These are phyloP conservation scores for Hysterangium stoloniferum DNA, from an alignment of 768 basidiomycete genomes.

Conservation along the genomic window DNA sequence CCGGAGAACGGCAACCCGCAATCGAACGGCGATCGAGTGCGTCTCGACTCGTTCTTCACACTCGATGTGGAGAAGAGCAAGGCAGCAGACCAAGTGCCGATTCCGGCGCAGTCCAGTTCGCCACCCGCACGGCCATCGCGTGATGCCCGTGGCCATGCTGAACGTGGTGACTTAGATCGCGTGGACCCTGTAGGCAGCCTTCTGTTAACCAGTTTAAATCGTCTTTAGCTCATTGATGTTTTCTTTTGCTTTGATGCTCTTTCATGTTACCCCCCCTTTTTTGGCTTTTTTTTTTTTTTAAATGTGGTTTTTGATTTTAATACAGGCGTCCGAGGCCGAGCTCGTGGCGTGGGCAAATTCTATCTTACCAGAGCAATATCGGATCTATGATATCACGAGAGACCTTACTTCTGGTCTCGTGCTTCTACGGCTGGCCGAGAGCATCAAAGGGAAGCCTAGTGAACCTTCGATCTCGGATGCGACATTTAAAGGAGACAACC, in stretches of 20 bases:
- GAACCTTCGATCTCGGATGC: conserved; percentile 71
- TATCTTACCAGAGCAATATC: conserved; percentile 59
- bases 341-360: conserved; percentile 87
- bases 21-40: conserved; percentile 26
- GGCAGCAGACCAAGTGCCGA: not conserved
- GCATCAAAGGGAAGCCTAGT: conserved; percentile 56
- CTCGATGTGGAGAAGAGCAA: conserved; percentile 24
- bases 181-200: conserved; percentile 7
- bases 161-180: not conserved
- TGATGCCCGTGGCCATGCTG: conserved; percentile 36
- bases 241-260: not conserved
- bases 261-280: not conserved
- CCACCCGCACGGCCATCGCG: conserved; percentile 63
- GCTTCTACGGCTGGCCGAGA: conserved; percentile 80
- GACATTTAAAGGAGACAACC: conserved; percentile 73
- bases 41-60: conserved; percentile 51
- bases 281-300: not conserved
- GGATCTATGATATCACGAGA: conserved; percentile 35
- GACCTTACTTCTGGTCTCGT: conserved; percentile 54
- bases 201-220: not conserved
- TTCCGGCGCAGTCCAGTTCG: not conserved
- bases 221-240: not conserved
- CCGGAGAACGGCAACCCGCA: conserved; percentile 26
- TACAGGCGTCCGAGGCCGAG: conserved; percentile 15
- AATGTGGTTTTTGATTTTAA: not conserved